These are phyloP conservation scores for Metschnikowia vanudenii DNA, from an alignment of 805 yeast genomes.

Conservation along the genomic window DNA sequence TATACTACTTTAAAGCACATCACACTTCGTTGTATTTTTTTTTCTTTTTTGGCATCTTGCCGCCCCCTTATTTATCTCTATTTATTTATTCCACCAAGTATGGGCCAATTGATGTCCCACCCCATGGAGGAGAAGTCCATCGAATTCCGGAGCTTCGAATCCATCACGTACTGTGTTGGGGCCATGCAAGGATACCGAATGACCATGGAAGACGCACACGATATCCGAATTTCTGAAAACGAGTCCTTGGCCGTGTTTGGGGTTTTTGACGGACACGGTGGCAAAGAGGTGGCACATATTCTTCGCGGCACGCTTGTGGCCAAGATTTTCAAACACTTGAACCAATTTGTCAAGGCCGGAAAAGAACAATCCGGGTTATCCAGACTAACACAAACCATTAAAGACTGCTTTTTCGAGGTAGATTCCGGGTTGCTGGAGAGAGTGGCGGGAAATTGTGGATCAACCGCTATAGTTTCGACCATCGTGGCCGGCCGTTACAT, in stretches of 20 bases:
- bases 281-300: slow-evolving; percentile 56
- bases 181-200: slow-evolving; percentile 77
- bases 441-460: slow-evolving; percentile 36
- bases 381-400: slow-evolving; percentile 22
- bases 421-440: slow-evolving; percentile 33
- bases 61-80: background rate
- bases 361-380: slow-evolving; percentile 10
- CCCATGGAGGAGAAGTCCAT: slow-evolving; percentile 69
- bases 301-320: slow-evolving; percentile 45
- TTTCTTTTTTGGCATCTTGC: too few relatives aligned
- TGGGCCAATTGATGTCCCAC: slow-evolving; percentile 77
- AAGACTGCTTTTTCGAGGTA: slow-evolving; percentile 36
- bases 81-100: slow-evolving; percentile 20
- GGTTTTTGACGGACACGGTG: slow-evolving; percentile 85
- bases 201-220: slow-evolving; percentile 76
- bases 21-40: too few relatives aligned
- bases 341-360: slow-evolving; percentile 9
- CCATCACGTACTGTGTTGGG: slow-evolving; percentile 60
- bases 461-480: slow-evolving; percentile 39
- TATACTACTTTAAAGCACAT: too few relatives aligned
- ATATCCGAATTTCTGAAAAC: slow-evolving; percentile 47
- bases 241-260: slow-evolving; percentile 53
- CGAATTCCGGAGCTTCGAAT: slow-evolving; percentile 43
- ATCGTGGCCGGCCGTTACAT: slow-evolving; percentile 37
- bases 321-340: slow-evolving; percentile 31